Evolutionary conservation across 345 rosid species (phyloP), one percentile per base, ranked within the genome.

Genomic region (Eucalyptus curtisii): DNA sequence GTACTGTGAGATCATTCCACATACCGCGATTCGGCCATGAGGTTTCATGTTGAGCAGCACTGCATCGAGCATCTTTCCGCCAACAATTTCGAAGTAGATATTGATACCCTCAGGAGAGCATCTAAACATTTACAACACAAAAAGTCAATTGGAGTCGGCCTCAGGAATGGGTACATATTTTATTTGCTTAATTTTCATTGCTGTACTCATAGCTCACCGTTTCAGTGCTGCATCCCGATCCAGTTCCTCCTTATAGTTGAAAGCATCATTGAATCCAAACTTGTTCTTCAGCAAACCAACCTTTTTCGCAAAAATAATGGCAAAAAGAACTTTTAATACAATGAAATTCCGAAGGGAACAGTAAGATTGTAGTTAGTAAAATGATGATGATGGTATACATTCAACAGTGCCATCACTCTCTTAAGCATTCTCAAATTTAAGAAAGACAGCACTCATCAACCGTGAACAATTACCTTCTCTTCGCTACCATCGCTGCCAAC

Each of bases 241-340:
- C 31, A 59, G 79, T 84, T 95, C 98, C 87, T 95, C 95, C 87
- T 96, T 96, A 89, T 96, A 95, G 92, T 96, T 96, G 92, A 95
- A 95, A 90, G 97, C 97, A 44, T 91, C 97, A 89, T 96, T 93
- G 89, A 95, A 96, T 66, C 97, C 96, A 71, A 96, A 91, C 92
- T 93, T 95, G 85, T 71, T 92, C 93, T 90, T 95, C 59, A 95
- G 89, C 42, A 96, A 90, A 79, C 93, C 94, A 88, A 96, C 97
- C 97, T 96, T n/a, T 27, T 15, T 20, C 11, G 68, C 45, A 68
- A 40, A 50, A 45, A 59, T 8, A 71, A 27, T 10, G 11, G 30
- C 30, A 55, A 61, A n/a, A 3, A 20, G 7, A 8, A 33, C 79
- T 71, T 48, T 11, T 14, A 20, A 7, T 49, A 87, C 7, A 49